These are phyloP conservation scores for Lactifluus pinguis DNA, from an alignment of 768 basidiomycete species.

Conservation along the genomic window DNA sequence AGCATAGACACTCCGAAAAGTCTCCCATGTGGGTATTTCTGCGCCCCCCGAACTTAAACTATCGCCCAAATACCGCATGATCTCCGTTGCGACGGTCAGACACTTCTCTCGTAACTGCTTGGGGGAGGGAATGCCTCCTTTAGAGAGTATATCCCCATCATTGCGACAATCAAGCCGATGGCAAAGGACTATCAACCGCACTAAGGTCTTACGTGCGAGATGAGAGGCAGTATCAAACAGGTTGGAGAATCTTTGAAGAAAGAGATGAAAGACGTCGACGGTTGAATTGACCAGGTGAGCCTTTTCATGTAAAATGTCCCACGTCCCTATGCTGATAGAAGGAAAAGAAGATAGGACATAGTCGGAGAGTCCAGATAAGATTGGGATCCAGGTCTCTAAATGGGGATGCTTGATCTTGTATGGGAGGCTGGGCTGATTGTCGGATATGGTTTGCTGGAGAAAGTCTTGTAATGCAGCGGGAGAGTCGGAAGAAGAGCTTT, in stretches of 20 bases:
- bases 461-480: constrained; percentile 19
- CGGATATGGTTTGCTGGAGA: constrained; percentile 12
- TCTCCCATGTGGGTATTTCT: constrained; percentile 33
- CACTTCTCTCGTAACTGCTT: constrained; percentile 40
- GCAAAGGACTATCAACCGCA: constrained; percentile 45
- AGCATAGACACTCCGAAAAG: constrained; percentile 25
- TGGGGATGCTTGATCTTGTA: constrained; percentile 21
- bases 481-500: constrained; percentile 10
- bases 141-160: constrained; percentile 33
- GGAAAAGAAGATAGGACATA: constrained; percentile 48
- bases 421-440: constrained; percentile 9
- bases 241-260: constrained; percentile 38
- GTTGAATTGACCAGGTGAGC: constrained; percentile 45
- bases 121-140: constrained; percentile 39
- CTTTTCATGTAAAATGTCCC: constrained; percentile 50
- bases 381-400: constrained; percentile 38
- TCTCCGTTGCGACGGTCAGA: constrained; percentile 32
- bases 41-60: constrained; percentile 25
- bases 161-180: constrained; percentile 51
- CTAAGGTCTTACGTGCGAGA: constrained; percentile 41
- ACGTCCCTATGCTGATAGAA: constrained; percentile 39
- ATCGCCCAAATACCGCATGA: constrained; percentile 43
- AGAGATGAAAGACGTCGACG: constrained; percentile 45
- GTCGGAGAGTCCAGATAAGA: constrained; percentile 39
- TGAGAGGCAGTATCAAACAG: constrained; percentile 40